These are phyloP conservation scores for Setaria italica DNA, from an alignment of 202 grass and related monocot genomes.

Conservation along the genomic window DNA sequence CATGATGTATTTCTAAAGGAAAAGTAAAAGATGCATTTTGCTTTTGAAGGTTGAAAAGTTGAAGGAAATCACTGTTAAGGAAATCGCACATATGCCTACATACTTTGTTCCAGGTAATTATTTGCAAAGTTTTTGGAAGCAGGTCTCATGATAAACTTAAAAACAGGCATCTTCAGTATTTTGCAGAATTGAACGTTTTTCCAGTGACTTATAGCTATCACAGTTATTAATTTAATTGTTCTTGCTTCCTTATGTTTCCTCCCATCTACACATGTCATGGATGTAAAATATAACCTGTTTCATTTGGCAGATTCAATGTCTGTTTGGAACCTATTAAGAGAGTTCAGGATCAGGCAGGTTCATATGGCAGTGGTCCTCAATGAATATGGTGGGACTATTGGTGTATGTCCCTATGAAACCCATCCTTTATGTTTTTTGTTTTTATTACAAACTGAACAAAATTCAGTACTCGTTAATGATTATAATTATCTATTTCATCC, in stretches of 20 bases:
- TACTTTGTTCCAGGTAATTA: slow-evolving; percentile 94
- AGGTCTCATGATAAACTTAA: slow-evolving; percentile 22
- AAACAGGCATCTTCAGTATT: slow-evolving; percentile 2
- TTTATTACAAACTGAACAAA: slow-evolving; percentile 27
- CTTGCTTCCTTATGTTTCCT: slow-evolving; percentile 36
- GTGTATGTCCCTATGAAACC: slow-evolving; percentile 66
- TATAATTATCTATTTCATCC: slow-evolving; percentile 1
- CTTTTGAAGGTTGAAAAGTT: slow-evolving; percentile 90
- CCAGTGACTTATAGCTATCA: slow-evolving; percentile 7
- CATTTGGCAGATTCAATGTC: slow-evolving; percentile 96
- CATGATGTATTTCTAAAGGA: slow-evolving; percentile 36
- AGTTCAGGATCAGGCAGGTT: slow-evolving; percentile 97
- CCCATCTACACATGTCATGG: slow-evolving; percentile 23
- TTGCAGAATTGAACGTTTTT: background rate
- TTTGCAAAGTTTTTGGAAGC: slow-evolving; percentile 8
- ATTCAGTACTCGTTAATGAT: background rate
- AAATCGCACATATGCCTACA: slow-evolving; percentile 85
- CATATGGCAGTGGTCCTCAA: slow-evolving; percentile 99
- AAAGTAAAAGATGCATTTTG: slow-evolving; percentile 48
- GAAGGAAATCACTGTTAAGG: slow-evolving; percentile 85
- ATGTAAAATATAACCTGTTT: slow-evolving; percentile 34
- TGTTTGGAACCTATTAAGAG: slow-evolving; percentile 96
- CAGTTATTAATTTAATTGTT: slow-evolving; percentile 11
- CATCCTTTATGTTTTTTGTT: slow-evolving; percentile 17
- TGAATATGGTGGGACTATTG: slow-evolving; percentile 98